A percentile compares a stretch with the other conserved stretches of the same genome.
Evolutionary conservation across 2,329 filamentous ascomycete species (phyloP).

Genomic region (Aspergillus candidus): DNA sequence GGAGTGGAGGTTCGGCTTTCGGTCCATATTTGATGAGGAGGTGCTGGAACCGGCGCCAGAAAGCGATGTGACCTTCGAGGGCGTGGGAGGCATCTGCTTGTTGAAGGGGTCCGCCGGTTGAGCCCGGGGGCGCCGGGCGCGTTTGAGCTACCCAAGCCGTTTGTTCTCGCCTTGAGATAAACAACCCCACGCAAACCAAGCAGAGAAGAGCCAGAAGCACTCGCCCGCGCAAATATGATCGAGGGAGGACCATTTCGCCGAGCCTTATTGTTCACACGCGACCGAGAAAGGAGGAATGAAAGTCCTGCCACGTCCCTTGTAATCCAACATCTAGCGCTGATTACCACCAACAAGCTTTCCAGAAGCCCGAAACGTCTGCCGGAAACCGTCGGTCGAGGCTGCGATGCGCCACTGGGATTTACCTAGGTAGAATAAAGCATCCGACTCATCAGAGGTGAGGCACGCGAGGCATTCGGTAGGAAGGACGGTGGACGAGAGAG

Average conservation of each 20-base stretch:
- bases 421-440: too few relatives aligned
- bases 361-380: too few relatives aligned
- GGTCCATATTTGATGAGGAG: conserved; percentile 29
- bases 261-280: too few relatives aligned
- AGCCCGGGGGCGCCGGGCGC: neutral
- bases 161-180: conserved; percentile 10
- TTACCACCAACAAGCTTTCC: too few relatives aligned
- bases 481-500: too few relatives aligned
- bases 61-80: conserved; percentile 19
- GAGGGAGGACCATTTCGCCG: conserved; percentile 12
- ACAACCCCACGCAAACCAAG: conserved; percentile 12
- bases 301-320: too few relatives aligned
- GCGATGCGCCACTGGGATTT: too few relatives aligned
- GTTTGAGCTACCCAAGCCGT: neutral
- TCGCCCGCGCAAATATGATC: conserved; percentile 14
- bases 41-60: conserved; percentile 31
- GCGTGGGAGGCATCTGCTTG: conserved; percentile 3
- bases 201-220: conserved; percentile 13
- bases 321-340: too few relatives aligned
- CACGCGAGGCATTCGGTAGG: too few relatives aligned
- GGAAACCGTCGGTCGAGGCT: too few relatives aligned
- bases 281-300: too few relatives aligned
- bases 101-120: neutral
- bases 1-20: conserved; percentile 22
- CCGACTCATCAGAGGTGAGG: too few relatives aligned